phyloP scores from a whole-genome alignment of 1,284 basidiomycete genomes.

The Sporisorium graminicola region DNA sequence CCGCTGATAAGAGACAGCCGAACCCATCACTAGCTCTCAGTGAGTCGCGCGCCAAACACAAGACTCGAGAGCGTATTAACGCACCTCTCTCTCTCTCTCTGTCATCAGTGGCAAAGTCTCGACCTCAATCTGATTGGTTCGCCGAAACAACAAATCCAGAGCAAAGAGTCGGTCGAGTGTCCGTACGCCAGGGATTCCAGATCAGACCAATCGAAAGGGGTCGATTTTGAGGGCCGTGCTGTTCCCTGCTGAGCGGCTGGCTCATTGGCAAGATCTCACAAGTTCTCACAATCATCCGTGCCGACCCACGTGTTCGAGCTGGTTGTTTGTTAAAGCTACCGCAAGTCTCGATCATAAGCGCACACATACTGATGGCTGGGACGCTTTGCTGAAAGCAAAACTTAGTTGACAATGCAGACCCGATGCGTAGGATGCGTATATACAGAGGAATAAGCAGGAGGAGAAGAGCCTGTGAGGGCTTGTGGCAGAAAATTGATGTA shows the following conservation, averaged over 20 bases:
- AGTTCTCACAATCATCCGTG: background rate
- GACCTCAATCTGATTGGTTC: conserved; percentile 8
- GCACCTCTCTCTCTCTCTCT: too few species aligned
- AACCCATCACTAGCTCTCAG: background rate
- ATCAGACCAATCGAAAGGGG: background rate
- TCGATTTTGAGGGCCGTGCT: background rate
- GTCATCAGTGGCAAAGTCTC: too few species aligned
- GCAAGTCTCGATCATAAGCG: background rate
- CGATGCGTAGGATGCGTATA: conserved; percentile 14
- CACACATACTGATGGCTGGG: background rate
- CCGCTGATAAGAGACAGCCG: conserved; percentile 1
- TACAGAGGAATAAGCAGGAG: conserved; percentile 11
- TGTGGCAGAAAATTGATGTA: background rate
- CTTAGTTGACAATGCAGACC: background rate
- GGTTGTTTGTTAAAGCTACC: too few species aligned
- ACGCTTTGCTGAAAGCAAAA: background rate
- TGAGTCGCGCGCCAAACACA: background rate
- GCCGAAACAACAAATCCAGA: too few species aligned
- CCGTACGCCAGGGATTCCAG: background rate
- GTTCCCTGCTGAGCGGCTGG: background rate
- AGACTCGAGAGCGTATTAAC: background rate
- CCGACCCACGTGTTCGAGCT: background rate
- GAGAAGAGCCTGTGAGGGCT: background rate
- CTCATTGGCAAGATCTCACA: background rate
- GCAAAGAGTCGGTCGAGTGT: conserved; percentile 17